Base-by-base conservation (phyloP, 1,139 yeast genomes). In the Lipomyces yarrowii region DNA sequence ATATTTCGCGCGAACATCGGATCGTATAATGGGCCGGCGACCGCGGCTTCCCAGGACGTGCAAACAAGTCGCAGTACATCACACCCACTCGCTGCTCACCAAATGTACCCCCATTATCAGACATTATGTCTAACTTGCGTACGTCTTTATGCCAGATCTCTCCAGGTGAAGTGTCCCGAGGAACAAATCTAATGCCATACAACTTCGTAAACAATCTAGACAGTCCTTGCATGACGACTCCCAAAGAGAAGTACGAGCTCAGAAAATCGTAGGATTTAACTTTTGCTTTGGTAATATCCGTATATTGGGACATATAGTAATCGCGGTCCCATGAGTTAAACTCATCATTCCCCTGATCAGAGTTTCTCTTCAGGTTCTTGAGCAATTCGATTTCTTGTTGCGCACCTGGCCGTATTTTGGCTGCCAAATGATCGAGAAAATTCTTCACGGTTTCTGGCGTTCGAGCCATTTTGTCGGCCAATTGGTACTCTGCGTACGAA, bases 1-100 rank as follows among this genome's bases (percentile, higher is more conserved):
- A 71, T 83, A 90, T 80, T 69, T 83, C 83, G 71, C 99, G 83
- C 58, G 97, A 91, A 74, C 99, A 94, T 65, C 96, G 93, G n/a
- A 94, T 91, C 0, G 99, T 94, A 77, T 91, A 96, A 78, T 94
- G 99, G 0, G 99, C 96, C 1, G 99, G 98, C 69, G 86, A 86
- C 2, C 87, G 82, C 11, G 80, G 77, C 74, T 89, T 89, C 33
- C 89, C 88, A 0, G 77, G 78, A 61, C 92, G 79, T 73, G 84
- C 86, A 71, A 87, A 86, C 56, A 89, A 75, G 73, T 89, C 94
- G 72, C 90, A 84, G 74, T 89, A 89, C 51, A 89, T 85, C 21
- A 70, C 56, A 39, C 72, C 72, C 21, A 70, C 64, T 15, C 65
- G 53, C 58, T 65, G 64, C 55, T 65, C 68, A 13, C 92, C 92